These are phyloP conservation scores for Hyparrhenia diplandra DNA, from an alignment of 176 grass and related monocot species.

Conservation along the genomic window DNA sequence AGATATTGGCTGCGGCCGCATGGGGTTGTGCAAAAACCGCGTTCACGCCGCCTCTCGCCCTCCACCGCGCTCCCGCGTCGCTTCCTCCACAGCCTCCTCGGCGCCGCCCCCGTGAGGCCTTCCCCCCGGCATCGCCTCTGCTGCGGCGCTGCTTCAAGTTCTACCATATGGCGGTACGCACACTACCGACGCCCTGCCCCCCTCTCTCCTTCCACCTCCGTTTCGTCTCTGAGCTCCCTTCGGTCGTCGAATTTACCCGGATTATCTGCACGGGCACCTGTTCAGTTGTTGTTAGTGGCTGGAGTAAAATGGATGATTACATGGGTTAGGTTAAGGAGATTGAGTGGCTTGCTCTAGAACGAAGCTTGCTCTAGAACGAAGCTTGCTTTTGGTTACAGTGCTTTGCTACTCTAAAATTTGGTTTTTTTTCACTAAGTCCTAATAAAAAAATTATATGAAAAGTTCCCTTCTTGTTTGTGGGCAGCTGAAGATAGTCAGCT, in stretches of 20 bases:
- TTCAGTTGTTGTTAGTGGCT: neutral
- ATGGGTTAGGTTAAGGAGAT: neutral
- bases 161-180: constrained; percentile 47
- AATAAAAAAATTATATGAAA: neutral
- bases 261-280: neutral
- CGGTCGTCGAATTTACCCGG: neutral
- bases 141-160: constrained; percentile 29
- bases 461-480: neutral
- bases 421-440: neutral
- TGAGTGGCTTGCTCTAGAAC: no score
- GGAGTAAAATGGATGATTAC: neutral
- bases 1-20: no score
- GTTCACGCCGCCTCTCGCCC: constrained; percentile 21
- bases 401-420: neutral
- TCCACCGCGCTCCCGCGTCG: constrained; percentile 12
- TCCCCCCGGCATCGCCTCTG: neutral
- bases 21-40: no score
- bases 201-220: neutral
- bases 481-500: neutral
- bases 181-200: neutral
- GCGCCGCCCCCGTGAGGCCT: neutral
- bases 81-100: constrained; percentile 31
- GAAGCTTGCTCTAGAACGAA: neutral
- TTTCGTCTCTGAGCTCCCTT: neutral
- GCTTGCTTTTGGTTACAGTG: neutral